Conservation (phyloP, 768 basidiomycete species). For the Hericium erinaceus region DNA sequence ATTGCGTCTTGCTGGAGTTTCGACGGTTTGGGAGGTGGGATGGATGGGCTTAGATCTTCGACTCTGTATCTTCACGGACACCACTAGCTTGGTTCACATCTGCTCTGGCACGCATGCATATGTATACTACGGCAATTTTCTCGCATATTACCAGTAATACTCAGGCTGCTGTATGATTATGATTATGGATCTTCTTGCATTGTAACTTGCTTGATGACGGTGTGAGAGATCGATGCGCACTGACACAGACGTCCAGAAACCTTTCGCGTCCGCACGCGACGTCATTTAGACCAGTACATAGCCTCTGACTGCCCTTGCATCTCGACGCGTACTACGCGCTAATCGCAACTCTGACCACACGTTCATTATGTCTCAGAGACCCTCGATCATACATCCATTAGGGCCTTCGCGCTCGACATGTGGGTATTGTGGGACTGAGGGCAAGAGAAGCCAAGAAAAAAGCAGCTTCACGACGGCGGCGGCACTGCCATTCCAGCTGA, state of each 20-base stretch:
- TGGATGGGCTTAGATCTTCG: constrained; percentile 54
- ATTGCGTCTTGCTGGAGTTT: constrained; percentile 68
- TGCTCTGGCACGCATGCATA: constrained; percentile 2
- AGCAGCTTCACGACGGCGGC: not conserved
- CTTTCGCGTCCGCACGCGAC: not conserved
- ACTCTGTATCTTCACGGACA: not conserved
- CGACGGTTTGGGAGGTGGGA: constrained; percentile 83
- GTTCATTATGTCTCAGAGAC: not conserved
- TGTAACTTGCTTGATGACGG: not conserved
- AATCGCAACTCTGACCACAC: not conserved
- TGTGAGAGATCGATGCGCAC: not conserved
- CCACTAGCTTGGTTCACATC: not conserved
- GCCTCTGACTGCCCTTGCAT: not conserved
- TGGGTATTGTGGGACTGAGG: constrained; percentile 59
- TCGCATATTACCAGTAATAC: not conserved
- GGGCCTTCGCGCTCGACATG: constrained; percentile 33
- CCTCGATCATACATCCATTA: not conserved
- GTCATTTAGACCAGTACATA: not conserved
- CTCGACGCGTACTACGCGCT: not conserved
- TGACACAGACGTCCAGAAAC: not conserved
- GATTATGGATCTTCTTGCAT: not conserved
- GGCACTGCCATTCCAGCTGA: constrained; percentile 25
- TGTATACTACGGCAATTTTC: constrained; percentile 7
- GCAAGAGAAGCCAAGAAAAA: constrained; percentile 34
- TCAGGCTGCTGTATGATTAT: not conserved